Base-by-base conservation (phyloP, 2,329 filamentous ascomycete genomes). In the Colletotrichum chrysophilum region DNA sequence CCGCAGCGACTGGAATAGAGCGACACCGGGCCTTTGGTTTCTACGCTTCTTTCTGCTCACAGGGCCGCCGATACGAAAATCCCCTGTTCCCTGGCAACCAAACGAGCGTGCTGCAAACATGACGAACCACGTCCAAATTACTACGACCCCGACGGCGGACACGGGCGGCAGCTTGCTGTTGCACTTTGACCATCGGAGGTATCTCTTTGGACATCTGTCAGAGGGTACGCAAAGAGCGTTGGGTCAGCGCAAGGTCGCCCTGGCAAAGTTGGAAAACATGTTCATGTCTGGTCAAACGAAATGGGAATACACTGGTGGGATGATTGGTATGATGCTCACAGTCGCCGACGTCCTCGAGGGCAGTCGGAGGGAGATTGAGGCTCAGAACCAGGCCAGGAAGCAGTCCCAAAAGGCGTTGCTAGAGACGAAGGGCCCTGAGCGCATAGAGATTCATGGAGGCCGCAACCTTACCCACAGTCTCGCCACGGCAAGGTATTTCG, bases 191-290 rank as follows among this genome's bases (percentile, higher is more conserved):
- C 91, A 92, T 80, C 93, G 94, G 80, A 91, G 95, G 73, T 99
- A 99, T 84, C 79, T 98, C 18, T 94, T 99, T 81, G 97, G 97
- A 24, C 93, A 94, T 80, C 84, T 96, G 18, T 87, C 92, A 12
- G 97, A 99, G 84, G 97, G 96, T 18, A 94, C 94, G 1, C 97
- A 98, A 86, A 91, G 97, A 73, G 92, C 93, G 64, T 88, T 94
- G 81, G 89, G 89, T 48, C 93, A 96, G 84, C 91, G 93, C 77
- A 94, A 92, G 71, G 82, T 93, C 12, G 87, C 89, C 38, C 80
- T 97, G 78, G 84, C 88, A 32, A 93, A 93, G 81, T 88, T 95
- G 1, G 91, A 92, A 62, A 92, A 98, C 80, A 87, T 98, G 74
- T 98, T 99, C 83, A 83, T 99, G 74, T 94, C 95, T 1, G 97